Base-by-base conservation (phyloP, 2,329 filamentous ascomycete genomes). In the Trichoderma sp. region DNA sequence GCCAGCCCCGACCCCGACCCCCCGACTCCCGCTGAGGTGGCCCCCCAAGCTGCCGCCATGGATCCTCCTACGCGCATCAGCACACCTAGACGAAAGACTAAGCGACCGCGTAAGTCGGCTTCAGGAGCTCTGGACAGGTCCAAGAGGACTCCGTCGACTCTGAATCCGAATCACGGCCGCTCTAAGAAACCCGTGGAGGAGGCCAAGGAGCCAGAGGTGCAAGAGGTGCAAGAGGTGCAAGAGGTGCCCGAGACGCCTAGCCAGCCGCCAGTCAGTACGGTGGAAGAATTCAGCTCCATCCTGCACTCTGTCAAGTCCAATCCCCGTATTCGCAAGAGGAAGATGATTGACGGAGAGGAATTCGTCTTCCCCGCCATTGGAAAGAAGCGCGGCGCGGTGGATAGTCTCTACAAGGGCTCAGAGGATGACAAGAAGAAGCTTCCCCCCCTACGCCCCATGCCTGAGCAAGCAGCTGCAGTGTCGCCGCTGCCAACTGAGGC, bases 231-330 rank as follows among this genome's bases (percentile, higher is more conserved):
- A 19, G 27, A 54, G 52, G 5, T 5, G 50, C 50, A 42, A 5
- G 61, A 64, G n/a, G 35, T 13, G 17, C 27, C 66, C 5, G 25
- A 37, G 10, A 39, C 64, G 15, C 45, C 54, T 32, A 54, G 32
- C 5, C 68, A 70, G n/a, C 70, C 70, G 2, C 56, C 71, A 4
- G 70, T 64, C 39, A 48, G 69, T 22, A 37, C 53, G 5, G 59
- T 25, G 9, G 64, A 52, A 45, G 67, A 67, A 22, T 68, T 70
- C 53, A 80, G 75, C 68, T 85, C 85, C 4, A 86, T 87, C n/a
- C 75, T 82, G 4, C 78, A 80, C 9, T 82, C 83, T 1, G 84
- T 87, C 68, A 87, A 87, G 72, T 76, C 77, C 10, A 81, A 83
- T 45, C 80, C 80, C 6, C 80, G 83, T 25, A 76, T 80, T 45